Base-by-base conservation (phyloP, 2,329 filamentous ascomycete species). In the Corynespora cassiicola region DNA sequence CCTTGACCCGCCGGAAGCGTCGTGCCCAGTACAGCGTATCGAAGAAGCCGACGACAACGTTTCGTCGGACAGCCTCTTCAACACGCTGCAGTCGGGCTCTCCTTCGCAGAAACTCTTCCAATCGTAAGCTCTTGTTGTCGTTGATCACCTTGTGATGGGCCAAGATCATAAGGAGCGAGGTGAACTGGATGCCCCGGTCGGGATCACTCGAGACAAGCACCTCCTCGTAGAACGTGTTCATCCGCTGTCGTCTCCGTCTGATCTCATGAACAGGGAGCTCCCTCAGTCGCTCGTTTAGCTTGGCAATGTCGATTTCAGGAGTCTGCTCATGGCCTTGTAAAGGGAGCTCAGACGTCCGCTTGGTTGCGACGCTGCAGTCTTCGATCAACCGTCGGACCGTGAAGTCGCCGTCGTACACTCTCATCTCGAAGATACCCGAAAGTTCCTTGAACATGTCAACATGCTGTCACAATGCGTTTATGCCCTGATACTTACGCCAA, bases 101-200 rank as follows among this genome's bases (percentile, higher is more conserved):
- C 23, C 95, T 89, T 41, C 92, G 86, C 39, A 99, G 72, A 67
- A 96, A 99, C 64, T 99, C 94, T 60, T 99, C 94, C 2, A 99
- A 80, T 46, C 89, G 86, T 61, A 99, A 74, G 69, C 90, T 96
- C 77, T 96, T 96, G 74, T 87, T 96, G 69, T 99, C 94, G 54
- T 86, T 96, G 66, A 99, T 99, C 61, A 99, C 90, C 61, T 97
- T 99, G 77, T 99, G 95, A 69, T 99, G 94, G 21, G 95, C 92
- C 40, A 99, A 77, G 45, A 95, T 95, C 87, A 99, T 94, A 34
- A 99, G 77, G 15, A 96, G 86, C 6, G 87, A 86, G 3, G 90
- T 94, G 67, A 99, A 99, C 1, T 88, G 86, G 43, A 99, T 95
- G 31, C 94, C 94, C 47, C 82, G 81, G 58, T 95, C 89, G 1